Evolutionary conservation across 352 stramenopile genomes (phyloP).

Genomic region (Globisporangium takayamanum): DNA sequence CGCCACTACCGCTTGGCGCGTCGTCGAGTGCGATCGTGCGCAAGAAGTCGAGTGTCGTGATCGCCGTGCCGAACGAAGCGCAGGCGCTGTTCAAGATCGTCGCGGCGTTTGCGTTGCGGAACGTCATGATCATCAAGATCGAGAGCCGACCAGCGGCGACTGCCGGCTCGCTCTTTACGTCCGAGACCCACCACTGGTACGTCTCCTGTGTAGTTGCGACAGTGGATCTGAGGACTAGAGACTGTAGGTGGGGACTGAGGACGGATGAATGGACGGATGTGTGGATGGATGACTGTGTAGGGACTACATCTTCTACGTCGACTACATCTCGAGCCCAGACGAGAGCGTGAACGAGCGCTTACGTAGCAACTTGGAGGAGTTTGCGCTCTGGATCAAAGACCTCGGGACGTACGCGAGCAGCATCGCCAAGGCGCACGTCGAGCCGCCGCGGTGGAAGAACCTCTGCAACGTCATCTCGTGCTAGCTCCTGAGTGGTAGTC

Average conservation of each 20-base stretch:
- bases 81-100: slow-evolving; percentile 76
- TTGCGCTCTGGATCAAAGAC: slow-evolving; percentile 72
- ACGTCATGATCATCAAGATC: slow-evolving; percentile 80
- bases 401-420: slow-evolving; percentile 66
- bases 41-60: slow-evolving; percentile 63
- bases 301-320: slow-evolving; percentile 81
- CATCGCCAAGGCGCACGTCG: slow-evolving; percentile 48
- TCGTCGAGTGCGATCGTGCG: slow-evolving; percentile 12
- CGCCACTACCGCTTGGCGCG: slow-evolving; percentile 28
- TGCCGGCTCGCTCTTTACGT: slow-evolving; percentile 46
- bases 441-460: slow-evolving; percentile 64
- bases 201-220: neutral
- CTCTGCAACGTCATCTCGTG: slow-evolving; percentile 60
- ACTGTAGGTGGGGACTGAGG: neutral
- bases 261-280: no score
- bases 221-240: neutral
- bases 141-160: slow-evolving; percentile 66
- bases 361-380: slow-evolving; percentile 60
- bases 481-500: slow-evolving; percentile 13
- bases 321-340: slow-evolving; percentile 51
- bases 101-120: slow-evolving; percentile 66
- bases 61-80: slow-evolving; percentile 62
- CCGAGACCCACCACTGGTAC: slow-evolving; percentile 64
- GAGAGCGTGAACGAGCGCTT: slow-evolving; percentile 39
- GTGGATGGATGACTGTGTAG: slow-evolving; percentile 13